Conservation (phyloP, 164 flowering plant species). For the Houttuynia cordata region DNA sequence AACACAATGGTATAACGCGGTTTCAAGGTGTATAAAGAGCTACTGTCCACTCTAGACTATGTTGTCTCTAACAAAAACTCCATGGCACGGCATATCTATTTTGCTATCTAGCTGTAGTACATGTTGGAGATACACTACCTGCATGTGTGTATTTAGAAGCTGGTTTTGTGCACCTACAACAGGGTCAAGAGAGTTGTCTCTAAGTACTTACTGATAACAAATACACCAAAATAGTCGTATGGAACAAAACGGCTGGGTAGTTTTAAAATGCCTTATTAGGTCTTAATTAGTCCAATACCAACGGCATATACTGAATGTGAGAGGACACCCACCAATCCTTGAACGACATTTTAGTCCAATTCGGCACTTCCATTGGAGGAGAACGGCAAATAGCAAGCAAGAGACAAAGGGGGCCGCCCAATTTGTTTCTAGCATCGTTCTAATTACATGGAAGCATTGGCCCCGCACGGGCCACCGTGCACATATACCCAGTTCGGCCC, state of each 20-base stretch:
- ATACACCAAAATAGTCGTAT: background rate
- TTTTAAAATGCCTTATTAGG: background rate
- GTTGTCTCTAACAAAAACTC: no score
- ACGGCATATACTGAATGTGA: conserved; percentile 9
- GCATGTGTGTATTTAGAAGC: background rate
- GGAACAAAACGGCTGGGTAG: background rate
- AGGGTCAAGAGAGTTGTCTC: background rate
- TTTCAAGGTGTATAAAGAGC: no score
- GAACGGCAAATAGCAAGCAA: background rate
- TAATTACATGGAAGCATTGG: no score
- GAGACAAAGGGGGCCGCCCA: background rate
- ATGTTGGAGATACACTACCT: background rate
- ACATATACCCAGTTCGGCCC: no score
- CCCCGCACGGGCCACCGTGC: no score
- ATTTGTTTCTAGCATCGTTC: background rate
- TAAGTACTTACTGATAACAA: background rate
- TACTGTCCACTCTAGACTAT: no score
- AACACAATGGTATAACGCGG: no score
- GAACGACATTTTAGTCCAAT: background rate
- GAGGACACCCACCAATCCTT: conserved; percentile 16
- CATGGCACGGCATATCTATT: no score
- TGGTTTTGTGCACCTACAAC: background rate
- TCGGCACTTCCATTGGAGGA: background rate
- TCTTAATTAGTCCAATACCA: background rate
- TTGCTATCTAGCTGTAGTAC: background rate